Evolutionary conservation across 2,329 filamentous ascomycete genomes (phyloP), one percentile per base, ranked within the genome.

Genomic region (Gnomoniopsis smithogilvyi): DNA sequence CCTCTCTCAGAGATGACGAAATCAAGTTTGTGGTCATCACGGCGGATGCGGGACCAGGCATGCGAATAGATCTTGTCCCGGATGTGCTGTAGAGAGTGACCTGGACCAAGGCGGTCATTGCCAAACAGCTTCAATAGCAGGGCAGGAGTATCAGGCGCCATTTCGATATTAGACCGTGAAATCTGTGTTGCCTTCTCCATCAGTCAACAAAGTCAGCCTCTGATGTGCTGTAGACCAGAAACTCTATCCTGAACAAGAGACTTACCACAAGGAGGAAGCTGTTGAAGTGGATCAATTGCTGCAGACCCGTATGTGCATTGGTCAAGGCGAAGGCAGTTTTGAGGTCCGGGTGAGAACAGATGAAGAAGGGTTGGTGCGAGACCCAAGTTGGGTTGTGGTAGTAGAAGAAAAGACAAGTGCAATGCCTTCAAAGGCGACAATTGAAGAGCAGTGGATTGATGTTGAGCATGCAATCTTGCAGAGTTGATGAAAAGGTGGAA

Each of bases 1-100:
- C 61, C 61, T 6, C 30, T 24, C 49, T 63, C 51, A 43, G 61
- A 63, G 6, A 63, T 12, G 21, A 59, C 56, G 38, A 49, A 59
- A n/a, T 61, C 59, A 17, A 54, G 30, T 19, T 61, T 63, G 30
- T 11, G 26, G 11, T 50, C 19, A 21, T 63, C 61, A 8, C 59
- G 59, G n/a, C 58, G 59, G 4, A 54, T 33, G 3, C 52, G 55
- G 14, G 54, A 56, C 59, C 59, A 63, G 15, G 50, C 46, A 7
- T 54, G 38, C 8, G 43, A 48, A 49, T 63, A 63, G 30, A 63
- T 63, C 30, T 36, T 56, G 30, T 54, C 50, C 43, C 59, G 49
- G 45, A 59, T 38, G 12, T 56, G 17, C 33, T 55, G 53, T 7
- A 62, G 33, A 11, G 34, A 12, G 11, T 15, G 22, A 30, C 45